phyloP scores from a whole-genome alignment of 805 yeast species.

The Myxozyma kluyveri region DNA sequence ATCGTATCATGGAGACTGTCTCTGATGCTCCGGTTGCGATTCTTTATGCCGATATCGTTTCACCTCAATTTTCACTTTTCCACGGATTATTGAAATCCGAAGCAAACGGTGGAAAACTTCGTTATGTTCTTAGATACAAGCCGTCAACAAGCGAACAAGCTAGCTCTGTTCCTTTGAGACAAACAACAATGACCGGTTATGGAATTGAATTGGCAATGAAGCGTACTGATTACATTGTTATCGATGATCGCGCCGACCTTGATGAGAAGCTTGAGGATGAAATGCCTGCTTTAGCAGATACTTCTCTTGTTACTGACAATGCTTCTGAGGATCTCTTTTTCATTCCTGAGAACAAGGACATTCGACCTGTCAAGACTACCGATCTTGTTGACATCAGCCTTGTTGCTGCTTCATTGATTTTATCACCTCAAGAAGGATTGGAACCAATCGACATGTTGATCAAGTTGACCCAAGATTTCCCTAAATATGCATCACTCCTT shows the following conservation, averaged over 20 bases:
- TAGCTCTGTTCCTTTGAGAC: conserved; percentile 34
- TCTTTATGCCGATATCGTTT: conserved; percentile 63
- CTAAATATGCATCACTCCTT: conserved; percentile 49
- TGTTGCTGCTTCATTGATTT: conserved; percentile 40
- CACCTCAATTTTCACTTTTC: conserved; percentile 53
- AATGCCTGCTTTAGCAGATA: neutral
- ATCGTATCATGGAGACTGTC: conserved; percentile 59
- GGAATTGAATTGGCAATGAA: conserved; percentile 65
- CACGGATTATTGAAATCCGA: conserved; percentile 58
- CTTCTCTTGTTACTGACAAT: conserved; percentile 10
- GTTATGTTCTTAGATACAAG: conserved; percentile 73
- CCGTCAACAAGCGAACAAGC: conserved; percentile 40
- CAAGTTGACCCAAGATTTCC: conserved; percentile 51
- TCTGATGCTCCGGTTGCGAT: conserved; percentile 51
- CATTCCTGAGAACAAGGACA: conserved; percentile 29
- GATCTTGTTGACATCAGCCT: conserved; percentile 35
- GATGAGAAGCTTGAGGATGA: neutral
- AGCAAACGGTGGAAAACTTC: conserved; percentile 61
- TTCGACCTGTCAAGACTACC: conserved; percentile 25
- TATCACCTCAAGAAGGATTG: conserved; percentile 25
- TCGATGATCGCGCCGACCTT: conserved; percentile 53
- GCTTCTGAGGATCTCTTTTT: conserved; percentile 28
- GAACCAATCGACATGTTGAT: conserved; percentile 43
- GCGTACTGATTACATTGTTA: conserved; percentile 62
- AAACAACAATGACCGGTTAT: conserved; percentile 47